Percentiles rank a stretch among this genome's conserved stretches.
These are phyloP conservation scores for Colletotrichum tropicicola DNA, from an alignment of 2,329 filamentous ascomycete genomes.

Conservation along the genomic window DNA sequence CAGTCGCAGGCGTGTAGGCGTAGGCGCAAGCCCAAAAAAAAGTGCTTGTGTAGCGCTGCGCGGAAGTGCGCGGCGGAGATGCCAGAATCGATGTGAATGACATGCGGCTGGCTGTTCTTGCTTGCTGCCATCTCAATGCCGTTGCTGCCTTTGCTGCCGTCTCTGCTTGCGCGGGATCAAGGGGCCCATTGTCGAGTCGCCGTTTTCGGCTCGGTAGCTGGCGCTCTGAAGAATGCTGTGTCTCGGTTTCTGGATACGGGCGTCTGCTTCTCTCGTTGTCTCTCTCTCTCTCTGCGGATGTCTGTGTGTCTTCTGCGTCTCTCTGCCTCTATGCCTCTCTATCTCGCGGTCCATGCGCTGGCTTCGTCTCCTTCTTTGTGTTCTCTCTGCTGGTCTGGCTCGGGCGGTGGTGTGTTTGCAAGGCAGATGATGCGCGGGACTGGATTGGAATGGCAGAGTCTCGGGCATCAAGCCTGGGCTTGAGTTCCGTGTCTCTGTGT, in stretches of 20 bases:
- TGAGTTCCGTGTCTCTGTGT: background rate
- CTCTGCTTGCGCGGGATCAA: background rate
- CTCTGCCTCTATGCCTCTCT: background rate
- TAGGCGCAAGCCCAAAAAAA: conserved; percentile 20
- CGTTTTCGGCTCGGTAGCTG: conserved; percentile 16
- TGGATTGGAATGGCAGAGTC: conserved; percentile 2
- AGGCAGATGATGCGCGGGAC: background rate
- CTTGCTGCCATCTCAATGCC: background rate
- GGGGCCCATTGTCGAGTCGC: background rate
- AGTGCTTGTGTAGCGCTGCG: conserved; percentile 16
- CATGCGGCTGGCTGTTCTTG: background rate
- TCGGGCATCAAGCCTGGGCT: conserved; percentile 3
- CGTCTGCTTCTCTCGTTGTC: background rate
- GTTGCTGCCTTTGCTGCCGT: background rate
- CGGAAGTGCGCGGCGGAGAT: conserved; percentile 7
- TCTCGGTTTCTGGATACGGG: background rate
- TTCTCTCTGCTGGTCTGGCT: background rate
- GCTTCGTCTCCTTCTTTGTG: background rate
- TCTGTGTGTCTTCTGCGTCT: background rate
- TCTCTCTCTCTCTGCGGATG: background rate
- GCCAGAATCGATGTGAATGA: background rate
- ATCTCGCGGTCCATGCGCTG: background rate
- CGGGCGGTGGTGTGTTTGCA: background rate
- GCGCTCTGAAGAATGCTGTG: background rate
- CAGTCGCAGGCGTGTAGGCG: background rate